These are phyloP conservation scores for Rhizoclosmatium globosum DNA, from an alignment of 192 early-diverging fungal species.

Conservation along the genomic window DNA sequence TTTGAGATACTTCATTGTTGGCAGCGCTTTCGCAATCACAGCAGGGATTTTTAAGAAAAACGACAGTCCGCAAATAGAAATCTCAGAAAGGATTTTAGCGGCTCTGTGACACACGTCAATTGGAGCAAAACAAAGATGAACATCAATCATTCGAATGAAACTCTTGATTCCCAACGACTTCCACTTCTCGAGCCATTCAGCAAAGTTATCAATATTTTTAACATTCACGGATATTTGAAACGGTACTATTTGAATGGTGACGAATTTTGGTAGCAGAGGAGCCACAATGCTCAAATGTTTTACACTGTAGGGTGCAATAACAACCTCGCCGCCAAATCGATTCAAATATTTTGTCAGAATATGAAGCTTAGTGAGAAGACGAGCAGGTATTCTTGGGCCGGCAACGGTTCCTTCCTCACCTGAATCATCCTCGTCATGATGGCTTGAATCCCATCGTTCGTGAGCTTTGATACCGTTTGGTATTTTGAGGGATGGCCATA, in stretches of 20 bases:
- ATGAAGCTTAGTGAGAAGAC: neutral
- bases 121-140: neutral
- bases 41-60: neutral
- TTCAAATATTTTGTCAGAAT: neutral
- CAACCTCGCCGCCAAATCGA: neutral
- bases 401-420: neutral
- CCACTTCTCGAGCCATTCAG: neutral
- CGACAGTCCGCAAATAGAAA: neutral
- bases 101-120: neutral
- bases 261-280: neutral
- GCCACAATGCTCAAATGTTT: neutral
- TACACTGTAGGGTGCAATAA: neutral
- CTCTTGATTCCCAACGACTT: neutral
- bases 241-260: neutral
- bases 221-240: neutral
- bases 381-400: neutral
- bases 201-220: neutral
- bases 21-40: neutral
- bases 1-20: neutral
- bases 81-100: neutral
- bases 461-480: neutral
- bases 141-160: neutral
- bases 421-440: neutral
- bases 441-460: neutral
- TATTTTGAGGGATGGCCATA: neutral